phyloP scores from a whole-genome alignment of 1,139 yeast species.

The Yamadazyma dendronema region DNA sequence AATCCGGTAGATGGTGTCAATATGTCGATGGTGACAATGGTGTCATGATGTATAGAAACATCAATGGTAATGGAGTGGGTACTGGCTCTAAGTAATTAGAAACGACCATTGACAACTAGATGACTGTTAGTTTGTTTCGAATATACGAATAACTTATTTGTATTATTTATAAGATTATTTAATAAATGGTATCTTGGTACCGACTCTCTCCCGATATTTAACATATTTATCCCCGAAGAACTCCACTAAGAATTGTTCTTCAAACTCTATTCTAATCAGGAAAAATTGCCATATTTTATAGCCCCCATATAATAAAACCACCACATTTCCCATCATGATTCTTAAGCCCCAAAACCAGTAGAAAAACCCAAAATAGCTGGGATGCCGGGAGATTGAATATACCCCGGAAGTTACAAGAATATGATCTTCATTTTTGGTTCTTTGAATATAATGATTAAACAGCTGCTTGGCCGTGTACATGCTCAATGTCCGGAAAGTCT shows the following conservation, averaged over 20 bases:
- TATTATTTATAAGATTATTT: no score
- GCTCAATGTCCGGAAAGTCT: slow-evolving; percentile 63
- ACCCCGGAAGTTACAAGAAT: slow-evolving; percentile 70
- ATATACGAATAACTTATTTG: no score
- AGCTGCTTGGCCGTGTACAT: slow-evolving; percentile 87
- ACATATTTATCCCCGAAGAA: slow-evolving; percentile 72
- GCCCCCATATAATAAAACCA: slow-evolving; percentile 26
- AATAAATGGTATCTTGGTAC: slow-evolving; percentile 67
- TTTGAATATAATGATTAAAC: slow-evolving; percentile 80
- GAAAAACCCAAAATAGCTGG: slow-evolving; percentile 87
- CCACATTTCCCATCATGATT: slow-evolving; percentile 56
- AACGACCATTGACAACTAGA: no score
- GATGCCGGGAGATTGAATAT: slow-evolving; percentile 71
- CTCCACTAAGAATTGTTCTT: slow-evolving; percentile 59
- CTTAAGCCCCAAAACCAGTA: slow-evolving; percentile 94
- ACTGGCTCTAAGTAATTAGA: slow-evolving; percentile 11
- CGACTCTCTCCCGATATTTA: slow-evolving; percentile 48
- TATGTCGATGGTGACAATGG: slow-evolving; percentile 62
- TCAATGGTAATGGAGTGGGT: slow-evolving; percentile 44
- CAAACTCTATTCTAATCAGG: slow-evolving; percentile 59
- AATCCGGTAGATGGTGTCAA: slow-evolving; percentile 54
- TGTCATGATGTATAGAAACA: slow-evolving; percentile 58
- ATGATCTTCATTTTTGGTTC: slow-evolving; percentile 53
- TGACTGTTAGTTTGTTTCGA: not conserved
- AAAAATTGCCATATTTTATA: slow-evolving; percentile 64